A percentile compares a stretch with the other conserved stretches of the same genome.
These are phyloP conservation scores for Cucumis hystrix DNA, from an alignment of 306 rosid species.

Conservation along the genomic window DNA sequence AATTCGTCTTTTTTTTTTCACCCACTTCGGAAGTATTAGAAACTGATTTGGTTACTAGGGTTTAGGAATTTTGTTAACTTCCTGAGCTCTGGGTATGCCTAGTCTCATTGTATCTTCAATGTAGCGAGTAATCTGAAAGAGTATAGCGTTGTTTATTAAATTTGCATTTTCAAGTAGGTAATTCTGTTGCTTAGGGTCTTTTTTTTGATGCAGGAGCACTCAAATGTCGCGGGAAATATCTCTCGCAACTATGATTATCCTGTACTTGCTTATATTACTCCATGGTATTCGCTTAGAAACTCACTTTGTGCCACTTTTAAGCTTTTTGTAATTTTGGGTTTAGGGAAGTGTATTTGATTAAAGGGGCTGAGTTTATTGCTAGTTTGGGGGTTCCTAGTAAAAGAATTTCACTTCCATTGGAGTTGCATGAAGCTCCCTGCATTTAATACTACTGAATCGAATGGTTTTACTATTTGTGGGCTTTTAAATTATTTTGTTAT, in stretches of 20 bases:
- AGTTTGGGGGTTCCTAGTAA: neutral
- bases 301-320: neutral
- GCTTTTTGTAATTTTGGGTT: neutral
- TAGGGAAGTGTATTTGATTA: neutral
- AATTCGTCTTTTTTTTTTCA: neutral
- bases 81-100: neutral
- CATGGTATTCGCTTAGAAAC: constrained; percentile 46
- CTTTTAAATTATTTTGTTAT: neutral
- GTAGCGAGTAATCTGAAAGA: neutral
- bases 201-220: constrained; percentile 44
- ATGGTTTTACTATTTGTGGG: neutral
- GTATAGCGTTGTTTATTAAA: neutral
- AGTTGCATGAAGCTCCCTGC: constrained; percentile 1
- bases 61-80: neutral
- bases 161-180: neutral
- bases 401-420: neutral
- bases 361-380: neutral
- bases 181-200: neutral
- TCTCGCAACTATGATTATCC: constrained; percentile 45
- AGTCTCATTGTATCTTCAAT: neutral
- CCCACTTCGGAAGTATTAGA: neutral
- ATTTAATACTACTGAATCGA: neutral
- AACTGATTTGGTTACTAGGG: neutral
- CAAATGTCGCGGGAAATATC: constrained; percentile 35
- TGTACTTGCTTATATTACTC: constrained; percentile 82